phyloP scores from a whole-genome alignment of 768 basidiomycete species.

The Termitomyces sp. region DNA sequence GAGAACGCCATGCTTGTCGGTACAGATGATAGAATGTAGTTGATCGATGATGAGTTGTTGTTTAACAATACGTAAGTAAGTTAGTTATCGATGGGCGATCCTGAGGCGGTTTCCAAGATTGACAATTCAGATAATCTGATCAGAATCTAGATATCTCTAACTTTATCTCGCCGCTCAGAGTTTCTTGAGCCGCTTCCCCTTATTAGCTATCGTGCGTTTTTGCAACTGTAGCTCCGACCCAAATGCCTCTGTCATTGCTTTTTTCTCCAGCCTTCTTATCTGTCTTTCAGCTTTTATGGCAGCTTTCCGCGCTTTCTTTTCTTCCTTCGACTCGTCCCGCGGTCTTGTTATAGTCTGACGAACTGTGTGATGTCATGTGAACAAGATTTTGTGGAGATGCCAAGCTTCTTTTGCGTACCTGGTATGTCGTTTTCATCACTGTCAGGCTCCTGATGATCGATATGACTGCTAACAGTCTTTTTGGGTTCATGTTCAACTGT shows the following conservation, averaged over 20 bases:
- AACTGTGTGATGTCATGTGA: not conserved
- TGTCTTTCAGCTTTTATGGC: slow-evolving; percentile 65
- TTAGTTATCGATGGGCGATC: slow-evolving; percentile 8
- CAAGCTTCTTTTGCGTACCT: slow-evolving; percentile 12
- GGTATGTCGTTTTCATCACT: slow-evolving; percentile 18
- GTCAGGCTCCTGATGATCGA: slow-evolving; percentile 14
- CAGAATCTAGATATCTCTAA: slow-evolving; percentile 11
- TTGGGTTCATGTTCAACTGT: slow-evolving; percentile 26
- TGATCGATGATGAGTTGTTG: not conserved
- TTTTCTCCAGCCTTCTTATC: slow-evolving; percentile 61
- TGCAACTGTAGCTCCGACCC: slow-evolving; percentile 57
- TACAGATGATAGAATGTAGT: not conserved
- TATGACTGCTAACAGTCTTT: slow-evolving; percentile 4
- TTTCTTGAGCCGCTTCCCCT: slow-evolving; percentile 39
- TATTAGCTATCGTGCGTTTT: slow-evolving; percentile 43
- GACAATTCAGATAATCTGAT: slow-evolving; percentile 7
- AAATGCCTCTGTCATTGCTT: slow-evolving; percentile 58
- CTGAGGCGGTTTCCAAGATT: not conserved
- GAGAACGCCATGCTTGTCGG: slow-evolving; percentile 20
- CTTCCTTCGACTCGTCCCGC: slow-evolving; percentile 71
- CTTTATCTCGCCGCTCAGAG: slow-evolving; percentile 21
- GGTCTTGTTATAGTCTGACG: slow-evolving; percentile 55
- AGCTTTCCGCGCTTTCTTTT: slow-evolving; percentile 66
- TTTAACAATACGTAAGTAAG: not conserved
- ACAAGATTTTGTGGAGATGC: not conserved